Evolutionary conservation across 306 rosid species (phyloP), one percentile per base, ranked within the genome.

Genomic region (Acacia melanoxylon): DNA sequence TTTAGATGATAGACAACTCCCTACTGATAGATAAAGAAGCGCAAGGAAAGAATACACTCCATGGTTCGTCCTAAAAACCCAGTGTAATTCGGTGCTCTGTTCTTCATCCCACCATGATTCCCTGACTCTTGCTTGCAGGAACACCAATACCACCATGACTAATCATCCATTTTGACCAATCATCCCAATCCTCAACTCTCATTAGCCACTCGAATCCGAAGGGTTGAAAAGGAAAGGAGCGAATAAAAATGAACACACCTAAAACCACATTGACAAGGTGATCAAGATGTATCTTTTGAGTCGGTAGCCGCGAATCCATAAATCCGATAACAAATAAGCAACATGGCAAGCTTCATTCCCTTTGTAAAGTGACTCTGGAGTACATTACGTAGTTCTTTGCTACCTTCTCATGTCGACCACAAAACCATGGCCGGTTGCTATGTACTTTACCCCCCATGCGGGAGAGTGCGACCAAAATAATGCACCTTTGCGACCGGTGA

Each of bases 31-130:
- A 93, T 52, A 78, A 95, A 89, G 92, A 93, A 93, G 84, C 98
- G 98, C 70, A 89, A 16, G 74, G 93, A 78, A 49, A 95, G 96
- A 83, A 89, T 1, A 63, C 86, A 70, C 87, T 95, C 99, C 87
- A 91, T 91, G 74, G 89, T 77, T 75, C 97, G 89, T 72, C 98
- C 99, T 7, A 86, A 3, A 44, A 79, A 5, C 31, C 98, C 97
- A 49, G 98, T 89, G 91, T 85, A 44, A 84, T 85, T 90, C 83
- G 86, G 87, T 95, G 99, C 86, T 95, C 67, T 95, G 99, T 87
- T 95, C 99, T 83, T 95, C 99, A n/a, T 90, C 91, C 99, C 99
- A 95, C 99, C 99, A 95, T 4, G 98, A 95, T 63, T 95, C 99
- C 99, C 99, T 93, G 84, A n/a, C 98, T 93, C 89, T 93, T 95